Evolutionary conservation across 257 asterid species (phyloP).

Genomic region (Salvia hispanica): DNA sequence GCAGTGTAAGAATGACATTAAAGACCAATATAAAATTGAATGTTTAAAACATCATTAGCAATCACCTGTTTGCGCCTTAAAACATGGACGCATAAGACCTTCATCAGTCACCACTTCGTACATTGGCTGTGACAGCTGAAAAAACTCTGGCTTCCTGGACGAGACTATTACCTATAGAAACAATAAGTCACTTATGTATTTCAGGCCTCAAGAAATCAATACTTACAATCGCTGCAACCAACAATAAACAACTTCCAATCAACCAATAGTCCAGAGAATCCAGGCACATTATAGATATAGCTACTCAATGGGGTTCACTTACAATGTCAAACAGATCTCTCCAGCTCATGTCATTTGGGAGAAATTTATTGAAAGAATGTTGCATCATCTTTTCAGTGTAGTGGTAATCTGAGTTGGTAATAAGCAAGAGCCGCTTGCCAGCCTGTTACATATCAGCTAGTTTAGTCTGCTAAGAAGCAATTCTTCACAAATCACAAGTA

Average conservation of each 20-base stretch:
- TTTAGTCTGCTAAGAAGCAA: slow-evolving; percentile 29
- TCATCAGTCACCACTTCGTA: slow-evolving; percentile 90
- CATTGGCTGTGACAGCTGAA: slow-evolving; percentile 88
- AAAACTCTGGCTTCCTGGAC: slow-evolving; percentile 89
- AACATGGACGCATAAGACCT: slow-evolving; percentile 94
- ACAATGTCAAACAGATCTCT: slow-evolving; percentile 90
- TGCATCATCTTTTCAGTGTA: slow-evolving; percentile 95
- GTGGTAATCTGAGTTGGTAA: slow-evolving; percentile 89
- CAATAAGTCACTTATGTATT: slow-evolving; percentile 19
- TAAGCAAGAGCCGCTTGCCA: slow-evolving; percentile 81
- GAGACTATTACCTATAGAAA: slow-evolving; percentile 78
- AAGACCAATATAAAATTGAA: slow-evolving; percentile 18
- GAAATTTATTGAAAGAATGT: slow-evolving; percentile 86
- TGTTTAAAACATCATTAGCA: slow-evolving; percentile 26
- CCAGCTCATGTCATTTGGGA: slow-evolving; percentile 93
- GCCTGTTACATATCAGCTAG: slow-evolving; percentile 55
- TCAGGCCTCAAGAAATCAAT: slow-evolving; percentile 20
- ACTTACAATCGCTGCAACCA: slow-evolving; percentile 5
- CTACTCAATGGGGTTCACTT: slow-evolving; percentile 31
- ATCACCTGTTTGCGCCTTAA: slow-evolving; percentile 77
- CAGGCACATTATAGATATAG: slow-evolving; percentile 5
- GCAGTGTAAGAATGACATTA: background rate
- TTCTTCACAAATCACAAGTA: slow-evolving; percentile 11
- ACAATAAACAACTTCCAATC: background rate
- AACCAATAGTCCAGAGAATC: background rate